phyloP scores from a whole-genome alignment of 2,329 filamentous ascomycete genomes.

The Aspergillus eucalypticola region DNA sequence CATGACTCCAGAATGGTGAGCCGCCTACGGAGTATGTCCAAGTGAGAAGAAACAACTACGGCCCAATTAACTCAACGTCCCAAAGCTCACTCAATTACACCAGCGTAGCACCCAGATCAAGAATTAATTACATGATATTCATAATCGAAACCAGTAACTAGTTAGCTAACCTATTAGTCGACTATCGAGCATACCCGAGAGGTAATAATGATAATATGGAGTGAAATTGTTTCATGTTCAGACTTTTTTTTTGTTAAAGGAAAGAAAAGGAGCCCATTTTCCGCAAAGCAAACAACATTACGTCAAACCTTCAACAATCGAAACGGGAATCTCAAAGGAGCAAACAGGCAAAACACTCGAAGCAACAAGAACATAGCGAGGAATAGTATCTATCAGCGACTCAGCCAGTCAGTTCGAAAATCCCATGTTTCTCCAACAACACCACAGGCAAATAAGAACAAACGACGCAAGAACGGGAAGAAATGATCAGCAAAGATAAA shows the following conservation, averaged over 20 bases:
- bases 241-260: neutral
- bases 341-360: conserved; percentile 3
- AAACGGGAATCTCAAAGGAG: neutral
- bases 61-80: too few relatives aligned
- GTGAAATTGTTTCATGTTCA: neutral
- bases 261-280: neutral
- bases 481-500: too few relatives aligned
- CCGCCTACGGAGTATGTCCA: too few relatives aligned
- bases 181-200: neutral
- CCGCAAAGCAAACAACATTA: neutral
- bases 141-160: neutral
- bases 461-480: conserved; percentile 6
- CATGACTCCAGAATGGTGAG: too few relatives aligned
- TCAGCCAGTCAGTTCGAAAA: conserved; percentile 7
- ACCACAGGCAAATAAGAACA: conserved; percentile 14
- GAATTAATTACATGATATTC: too few relatives aligned
- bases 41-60: too few relatives aligned
- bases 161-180: neutral
- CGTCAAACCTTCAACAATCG: neutral
- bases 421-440: conserved; percentile 19
- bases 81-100: too few relatives aligned
- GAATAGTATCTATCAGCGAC: conserved; percentile 29
- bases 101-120: too few relatives aligned
- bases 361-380: conserved; percentile 8
- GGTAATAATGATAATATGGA: neutral